Conservation (phyloP, 345 rosid genomes). For the Alliaria petiolata region DNA sequence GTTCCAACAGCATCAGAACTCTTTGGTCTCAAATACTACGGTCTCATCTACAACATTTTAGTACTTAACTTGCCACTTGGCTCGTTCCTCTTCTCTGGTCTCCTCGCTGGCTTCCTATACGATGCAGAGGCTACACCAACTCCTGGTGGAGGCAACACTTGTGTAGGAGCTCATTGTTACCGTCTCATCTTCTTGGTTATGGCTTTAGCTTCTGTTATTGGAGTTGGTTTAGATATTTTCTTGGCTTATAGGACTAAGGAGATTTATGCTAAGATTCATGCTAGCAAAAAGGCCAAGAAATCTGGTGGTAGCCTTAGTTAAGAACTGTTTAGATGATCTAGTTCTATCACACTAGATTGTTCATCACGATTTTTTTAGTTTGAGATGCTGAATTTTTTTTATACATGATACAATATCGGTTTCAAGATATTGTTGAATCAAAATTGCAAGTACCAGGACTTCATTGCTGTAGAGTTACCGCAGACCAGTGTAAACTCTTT, state of each 20-base stretch:
- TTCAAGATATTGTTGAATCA: constrained; percentile 13
- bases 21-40: constrained; percentile 86
- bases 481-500: background rate
- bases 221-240: constrained; percentile 64
- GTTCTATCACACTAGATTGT: background rate
- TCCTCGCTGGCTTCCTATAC: constrained; percentile 78
- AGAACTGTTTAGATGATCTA: background rate
- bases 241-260: constrained; percentile 60
- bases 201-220: constrained; percentile 61
- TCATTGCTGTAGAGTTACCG: background rate
- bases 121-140: constrained; percentile 76
- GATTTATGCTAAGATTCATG: constrained; percentile 52
- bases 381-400: background rate
- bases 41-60: constrained; percentile 78
- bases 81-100: constrained; percentile 87
- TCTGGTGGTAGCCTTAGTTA: constrained; percentile 19
- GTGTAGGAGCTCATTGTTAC: constrained; percentile 86
- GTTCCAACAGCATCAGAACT: constrained; percentile 94
- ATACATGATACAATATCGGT: constrained; percentile 10
- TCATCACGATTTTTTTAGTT: background rate
- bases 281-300: constrained; percentile 48
- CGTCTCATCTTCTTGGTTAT: constrained; percentile 69
- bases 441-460: background rate
- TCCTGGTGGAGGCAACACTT: constrained; percentile 80
- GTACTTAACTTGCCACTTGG: constrained; percentile 94